phyloP scores from a whole-genome alignment of 2,329 filamentous ascomycete species.

The Pseudogymnoascus sp. region DNA sequence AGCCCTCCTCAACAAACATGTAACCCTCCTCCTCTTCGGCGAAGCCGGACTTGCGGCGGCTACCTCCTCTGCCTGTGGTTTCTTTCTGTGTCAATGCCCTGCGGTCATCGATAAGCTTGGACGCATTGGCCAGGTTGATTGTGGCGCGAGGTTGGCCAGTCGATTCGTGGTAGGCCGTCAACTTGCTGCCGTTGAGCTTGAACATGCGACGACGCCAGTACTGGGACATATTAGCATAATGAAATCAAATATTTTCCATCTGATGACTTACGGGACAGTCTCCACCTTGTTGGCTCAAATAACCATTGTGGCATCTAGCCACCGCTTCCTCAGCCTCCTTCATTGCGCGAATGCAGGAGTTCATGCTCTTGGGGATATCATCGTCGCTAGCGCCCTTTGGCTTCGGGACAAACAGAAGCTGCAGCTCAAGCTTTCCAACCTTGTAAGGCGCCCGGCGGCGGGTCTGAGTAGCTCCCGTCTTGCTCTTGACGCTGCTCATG shows the following conservation, averaged over 20 bases:
- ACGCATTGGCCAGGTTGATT: conserved; percentile 90
- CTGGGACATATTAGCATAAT: conserved; percentile 42
- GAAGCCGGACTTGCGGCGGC: conserved; percentile 85
- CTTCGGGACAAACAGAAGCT: conserved; percentile 88
- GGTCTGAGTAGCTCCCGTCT: conserved; percentile 62
- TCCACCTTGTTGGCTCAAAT: conserved; percentile 90
- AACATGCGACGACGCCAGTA: conserved; percentile 98
- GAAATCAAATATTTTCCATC: neutral
- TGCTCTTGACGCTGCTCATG: conserved; percentile 87
- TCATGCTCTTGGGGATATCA: conserved; percentile 99
- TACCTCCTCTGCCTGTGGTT: conserved; percentile 64
- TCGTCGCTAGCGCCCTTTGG: conserved; percentile 81
- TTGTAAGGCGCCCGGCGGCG: conserved; percentile 89
- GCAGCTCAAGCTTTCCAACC: conserved; percentile 86
- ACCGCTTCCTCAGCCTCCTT: conserved; percentile 78
- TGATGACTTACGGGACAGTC: conserved; percentile 77
- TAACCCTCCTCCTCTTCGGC: conserved; percentile 98
- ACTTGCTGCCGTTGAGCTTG: conserved; percentile 79
- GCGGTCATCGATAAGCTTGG: conserved; percentile 88
- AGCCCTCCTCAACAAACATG: conserved; percentile 98
- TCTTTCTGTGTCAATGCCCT: conserved; percentile 75
- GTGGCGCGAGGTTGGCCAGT: conserved; percentile 92
- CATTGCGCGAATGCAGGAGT: conserved; percentile 86
- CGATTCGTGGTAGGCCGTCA: conserved; percentile 93
- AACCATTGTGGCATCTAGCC: conserved; percentile 73